phyloP scores from a whole-genome alignment of 2,329 filamentous ascomycete genomes.

The Knoxdaviesia capensis region DNA sequence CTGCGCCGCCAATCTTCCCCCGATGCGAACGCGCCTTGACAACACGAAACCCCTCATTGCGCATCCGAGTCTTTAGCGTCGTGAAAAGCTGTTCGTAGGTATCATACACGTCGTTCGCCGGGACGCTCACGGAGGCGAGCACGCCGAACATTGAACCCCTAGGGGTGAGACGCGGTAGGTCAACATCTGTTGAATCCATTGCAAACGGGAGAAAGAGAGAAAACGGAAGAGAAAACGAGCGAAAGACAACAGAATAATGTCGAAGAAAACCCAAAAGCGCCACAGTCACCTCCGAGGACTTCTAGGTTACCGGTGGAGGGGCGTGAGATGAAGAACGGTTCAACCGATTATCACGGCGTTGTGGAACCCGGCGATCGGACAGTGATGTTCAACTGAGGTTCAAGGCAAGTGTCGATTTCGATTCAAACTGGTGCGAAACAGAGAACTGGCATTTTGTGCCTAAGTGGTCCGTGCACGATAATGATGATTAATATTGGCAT shows the following conservation, averaged over 20 bases:
- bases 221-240: background rate
- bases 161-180: constrained; percentile 1
- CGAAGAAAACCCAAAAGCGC: background rate
- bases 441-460: too few species aligned
- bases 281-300: too few species aligned
- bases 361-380: too few species aligned
- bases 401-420: too few species aligned
- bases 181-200: background rate
- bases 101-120: constrained; percentile 15
- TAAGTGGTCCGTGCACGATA: too few species aligned
- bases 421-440: too few species aligned
- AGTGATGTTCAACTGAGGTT: too few species aligned
- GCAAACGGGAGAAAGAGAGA: background rate
- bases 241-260: background rate
- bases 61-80: constrained; percentile 18
- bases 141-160: constrained; percentile 19
- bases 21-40: constrained; percentile 23
- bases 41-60: constrained; percentile 24
- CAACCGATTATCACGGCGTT: too few species aligned
- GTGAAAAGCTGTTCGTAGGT: constrained; percentile 21
- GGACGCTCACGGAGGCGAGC: constrained; percentile 17
- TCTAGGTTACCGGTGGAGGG: too few species aligned
- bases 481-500: too few species aligned
- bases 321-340: too few species aligned
- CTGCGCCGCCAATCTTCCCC: constrained; percentile 18